phyloP scores from a whole-genome alignment of 2,329 filamentous ascomycete species.

The Verticillium nubilum region DNA sequence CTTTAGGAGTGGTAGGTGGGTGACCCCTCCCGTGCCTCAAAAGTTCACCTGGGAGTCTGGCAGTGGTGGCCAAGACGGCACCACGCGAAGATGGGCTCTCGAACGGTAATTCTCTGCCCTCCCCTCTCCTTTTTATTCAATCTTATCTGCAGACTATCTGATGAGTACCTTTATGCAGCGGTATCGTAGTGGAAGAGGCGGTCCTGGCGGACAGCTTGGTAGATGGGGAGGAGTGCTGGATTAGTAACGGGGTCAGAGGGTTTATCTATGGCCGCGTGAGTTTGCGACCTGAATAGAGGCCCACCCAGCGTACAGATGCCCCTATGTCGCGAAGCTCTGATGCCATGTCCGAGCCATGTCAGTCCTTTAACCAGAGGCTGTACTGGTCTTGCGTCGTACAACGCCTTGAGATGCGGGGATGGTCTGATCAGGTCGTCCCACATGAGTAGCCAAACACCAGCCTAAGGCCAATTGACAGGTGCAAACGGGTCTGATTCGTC shows the following conservation, averaged over 20 bases:
- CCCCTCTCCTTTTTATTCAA: background rate
- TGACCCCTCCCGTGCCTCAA: constrained; percentile 64
- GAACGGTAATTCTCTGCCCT: constrained; percentile 43
- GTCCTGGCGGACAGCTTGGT: constrained; percentile 55
- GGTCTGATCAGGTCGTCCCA: background rate
- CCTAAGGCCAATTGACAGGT: background rate
- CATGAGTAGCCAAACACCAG: background rate
- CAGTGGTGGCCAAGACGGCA: constrained; percentile 77
- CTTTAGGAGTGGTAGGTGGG: constrained; percentile 66
- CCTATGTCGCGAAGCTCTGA: no score
- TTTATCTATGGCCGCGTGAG: constrained; percentile 52
- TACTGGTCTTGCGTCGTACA: background rate
- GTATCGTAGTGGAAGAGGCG: constrained; percentile 59
- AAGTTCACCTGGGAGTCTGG: constrained; percentile 30
- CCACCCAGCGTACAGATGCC: background rate
- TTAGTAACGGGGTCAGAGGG: constrained; percentile 83
- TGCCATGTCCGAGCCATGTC: no score
- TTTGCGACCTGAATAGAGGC: constrained; percentile 11
- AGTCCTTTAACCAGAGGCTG: no score
- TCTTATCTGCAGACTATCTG: constrained; percentile 7
- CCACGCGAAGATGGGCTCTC: constrained; percentile 78
- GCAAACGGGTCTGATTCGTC: background rate
- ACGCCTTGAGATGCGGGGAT: background rate
- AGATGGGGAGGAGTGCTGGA: constrained; percentile 75
- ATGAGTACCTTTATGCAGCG: constrained; percentile 23